A percentile compares a stretch with the other conserved stretches of the same genome.
Evolutionary conservation across 78 protist species (phyloP).

Genomic region (Monocercomonoides exilis): DNA sequence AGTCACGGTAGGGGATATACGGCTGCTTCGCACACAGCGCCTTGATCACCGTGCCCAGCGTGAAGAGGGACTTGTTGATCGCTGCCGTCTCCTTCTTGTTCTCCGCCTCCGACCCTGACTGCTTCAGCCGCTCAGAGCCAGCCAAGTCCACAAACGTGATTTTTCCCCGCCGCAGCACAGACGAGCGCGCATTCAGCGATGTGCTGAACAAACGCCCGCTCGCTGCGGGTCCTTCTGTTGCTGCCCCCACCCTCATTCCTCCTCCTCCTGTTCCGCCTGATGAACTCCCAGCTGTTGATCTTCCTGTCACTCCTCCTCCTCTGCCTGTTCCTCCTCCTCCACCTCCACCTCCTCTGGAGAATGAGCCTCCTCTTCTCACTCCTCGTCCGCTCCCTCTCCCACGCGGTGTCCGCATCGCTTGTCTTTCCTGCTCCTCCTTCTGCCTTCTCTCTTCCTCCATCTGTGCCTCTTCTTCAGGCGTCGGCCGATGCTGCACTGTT

Average conservation of each 20-base stretch:
- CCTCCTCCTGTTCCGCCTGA: no score
- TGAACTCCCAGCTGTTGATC: no score
- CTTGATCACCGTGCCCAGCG: conserved; percentile 17
- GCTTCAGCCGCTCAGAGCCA: conserved; percentile 29
- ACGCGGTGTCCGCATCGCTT: neutral
- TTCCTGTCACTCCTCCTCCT: no score
- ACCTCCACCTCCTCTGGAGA: neutral
- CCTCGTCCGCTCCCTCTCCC: neutral
- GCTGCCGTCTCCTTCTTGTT: conserved; percentile 22
- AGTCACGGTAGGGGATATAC: conserved; percentile 3
- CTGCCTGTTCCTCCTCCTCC: neutral
- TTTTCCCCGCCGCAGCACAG: conserved; percentile 3
- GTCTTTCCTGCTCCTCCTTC: neutral
- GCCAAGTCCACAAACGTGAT: conserved; percentile 47
- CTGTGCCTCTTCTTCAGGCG: neutral
- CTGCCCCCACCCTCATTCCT: no score
- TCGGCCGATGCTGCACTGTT: neutral
- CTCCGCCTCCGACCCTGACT: neutral
- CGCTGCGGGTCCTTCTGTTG: no score
- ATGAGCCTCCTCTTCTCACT: no score
- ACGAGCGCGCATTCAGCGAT: neutral
- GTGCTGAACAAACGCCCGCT: neutral
- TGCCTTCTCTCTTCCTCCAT: no score
- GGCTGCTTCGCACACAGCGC: neutral
- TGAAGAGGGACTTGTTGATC: conserved; percentile 40